Evolutionary conservation across 139 green algal genomes (phyloP).

Genomic region (Astrephomene gubernaculifera): DNA sequence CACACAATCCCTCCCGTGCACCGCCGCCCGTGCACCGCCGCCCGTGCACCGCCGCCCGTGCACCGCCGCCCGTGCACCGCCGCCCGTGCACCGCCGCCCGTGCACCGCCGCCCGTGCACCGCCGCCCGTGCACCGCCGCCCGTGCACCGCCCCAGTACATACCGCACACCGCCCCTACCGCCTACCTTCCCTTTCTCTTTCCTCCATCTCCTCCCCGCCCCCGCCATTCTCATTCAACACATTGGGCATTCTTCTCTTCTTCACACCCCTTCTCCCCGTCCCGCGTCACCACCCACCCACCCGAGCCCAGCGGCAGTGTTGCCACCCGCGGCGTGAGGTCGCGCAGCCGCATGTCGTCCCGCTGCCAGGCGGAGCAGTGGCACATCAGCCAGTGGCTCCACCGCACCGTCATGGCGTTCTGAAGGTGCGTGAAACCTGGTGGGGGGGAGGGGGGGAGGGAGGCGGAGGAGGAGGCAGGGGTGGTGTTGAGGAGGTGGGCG

Average conservation of each 20-base stretch:
- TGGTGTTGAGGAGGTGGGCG: not conserved
- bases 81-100: too few species aligned
- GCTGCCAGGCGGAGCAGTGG: conserved; percentile 92
- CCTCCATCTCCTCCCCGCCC: not conserved
- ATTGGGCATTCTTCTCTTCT: not conserved
- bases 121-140: too few species aligned
- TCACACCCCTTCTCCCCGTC: not conserved
- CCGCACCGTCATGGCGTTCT: conserved; percentile 94
- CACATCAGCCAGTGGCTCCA: conserved; percentile 96
- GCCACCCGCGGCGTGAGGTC: conserved; percentile 92
- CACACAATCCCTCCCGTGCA: too few species aligned
- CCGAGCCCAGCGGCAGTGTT: conserved; percentile 89
- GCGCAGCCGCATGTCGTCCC: conserved; percentile 92
- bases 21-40: too few species aligned
- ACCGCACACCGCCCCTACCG: not conserved
- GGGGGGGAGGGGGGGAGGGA: not conserved
- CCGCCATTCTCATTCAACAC: not conserved
- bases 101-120: too few species aligned
- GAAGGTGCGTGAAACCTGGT: conserved; percentile 96
- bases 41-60: too few species aligned
- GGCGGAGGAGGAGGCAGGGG: not conserved
- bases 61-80: too few species aligned
- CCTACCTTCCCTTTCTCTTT: not conserved
- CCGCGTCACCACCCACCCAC: not conserved
- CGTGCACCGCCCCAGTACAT: too few species aligned